phyloP scores from a whole-genome alignment of 164 flowering plant genomes.

The Kalanchoe fedtschenkoi region DNA sequence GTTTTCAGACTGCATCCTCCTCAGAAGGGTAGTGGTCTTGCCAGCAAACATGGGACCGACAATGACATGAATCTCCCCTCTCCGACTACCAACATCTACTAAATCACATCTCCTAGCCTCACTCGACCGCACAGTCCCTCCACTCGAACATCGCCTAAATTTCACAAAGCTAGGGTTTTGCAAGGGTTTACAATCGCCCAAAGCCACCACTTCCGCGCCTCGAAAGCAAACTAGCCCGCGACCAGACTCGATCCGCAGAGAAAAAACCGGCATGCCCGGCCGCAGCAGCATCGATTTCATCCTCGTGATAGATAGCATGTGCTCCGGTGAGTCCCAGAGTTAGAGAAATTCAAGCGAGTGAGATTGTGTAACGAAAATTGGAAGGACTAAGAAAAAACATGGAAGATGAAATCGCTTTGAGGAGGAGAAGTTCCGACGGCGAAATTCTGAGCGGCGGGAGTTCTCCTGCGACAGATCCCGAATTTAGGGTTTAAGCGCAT shows the following conservation, averaged over 20 bases:
- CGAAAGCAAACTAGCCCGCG: background rate
- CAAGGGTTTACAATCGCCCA: slow-evolving; percentile 3
- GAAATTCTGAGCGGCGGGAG: background rate
- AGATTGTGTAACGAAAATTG: background rate
- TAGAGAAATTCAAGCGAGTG: background rate
- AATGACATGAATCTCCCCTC: slow-evolving; percentile 60
- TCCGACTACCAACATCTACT: background rate
- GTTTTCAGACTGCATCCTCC: slow-evolving; percentile 34
- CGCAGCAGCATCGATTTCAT: background rate
- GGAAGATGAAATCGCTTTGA: no score
- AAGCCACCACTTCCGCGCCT: background rate
- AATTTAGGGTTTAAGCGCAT: background rate
- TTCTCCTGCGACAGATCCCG: background rate
- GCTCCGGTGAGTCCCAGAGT: background rate
- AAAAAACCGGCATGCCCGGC: background rate
- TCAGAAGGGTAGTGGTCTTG: slow-evolving; percentile 53
- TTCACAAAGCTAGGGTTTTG: slow-evolving; percentile 6
- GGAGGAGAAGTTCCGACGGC: background rate
- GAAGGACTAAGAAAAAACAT: no score
- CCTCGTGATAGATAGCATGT: background rate
- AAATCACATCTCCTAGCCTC: background rate
- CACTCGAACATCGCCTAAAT: background rate
- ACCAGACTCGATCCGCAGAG: background rate
- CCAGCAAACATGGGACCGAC: slow-evolving; percentile 80
- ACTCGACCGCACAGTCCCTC: background rate